A percentile compares a stretch with the other conserved stretches of the same genome.
These are phyloP conservation scores for Fusarium newnesense DNA, from an alignment of 2,329 filamentous ascomycete species.

Conservation along the genomic window DNA sequence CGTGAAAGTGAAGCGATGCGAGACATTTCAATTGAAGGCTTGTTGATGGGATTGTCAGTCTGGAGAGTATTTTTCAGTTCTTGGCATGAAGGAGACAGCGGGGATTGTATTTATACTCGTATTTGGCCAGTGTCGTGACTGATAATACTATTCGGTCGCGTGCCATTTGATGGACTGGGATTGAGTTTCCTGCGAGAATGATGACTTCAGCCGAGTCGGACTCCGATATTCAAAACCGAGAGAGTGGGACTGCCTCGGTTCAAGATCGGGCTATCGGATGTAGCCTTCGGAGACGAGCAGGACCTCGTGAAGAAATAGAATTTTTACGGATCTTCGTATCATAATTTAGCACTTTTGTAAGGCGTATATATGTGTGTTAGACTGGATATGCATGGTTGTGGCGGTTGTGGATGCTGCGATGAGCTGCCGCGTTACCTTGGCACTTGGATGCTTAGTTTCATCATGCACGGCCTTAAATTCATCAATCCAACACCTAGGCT, in stretches of 20 bases:
- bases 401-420: neutral
- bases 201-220: slow-evolving; percentile 11
- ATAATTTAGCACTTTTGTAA: neutral
- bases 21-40: neutral
- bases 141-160: neutral
- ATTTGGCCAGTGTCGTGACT: neutral
- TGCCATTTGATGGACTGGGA: neutral
- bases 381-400: neutral
- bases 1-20: neutral
- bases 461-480: too few species aligned
- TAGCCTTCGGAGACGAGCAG: neutral
- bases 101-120: neutral
- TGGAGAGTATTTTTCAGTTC: accelerated
- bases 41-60: neutral
- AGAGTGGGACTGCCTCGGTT: slow-evolving; percentile 16
- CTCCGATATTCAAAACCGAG: slow-evolving; percentile 5
- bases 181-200: neutral
- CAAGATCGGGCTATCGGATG: neutral
- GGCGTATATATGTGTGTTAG: accelerated
- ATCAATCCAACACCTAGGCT: too few species aligned
- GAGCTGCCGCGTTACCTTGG: too few species aligned
- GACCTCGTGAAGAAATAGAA: neutral
- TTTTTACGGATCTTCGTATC: neutral
- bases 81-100: neutral
- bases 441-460: too few species aligned